phyloP scores from a whole-genome alignment of 257 asterid genomes.

The Solanum habrochaites region DNA sequence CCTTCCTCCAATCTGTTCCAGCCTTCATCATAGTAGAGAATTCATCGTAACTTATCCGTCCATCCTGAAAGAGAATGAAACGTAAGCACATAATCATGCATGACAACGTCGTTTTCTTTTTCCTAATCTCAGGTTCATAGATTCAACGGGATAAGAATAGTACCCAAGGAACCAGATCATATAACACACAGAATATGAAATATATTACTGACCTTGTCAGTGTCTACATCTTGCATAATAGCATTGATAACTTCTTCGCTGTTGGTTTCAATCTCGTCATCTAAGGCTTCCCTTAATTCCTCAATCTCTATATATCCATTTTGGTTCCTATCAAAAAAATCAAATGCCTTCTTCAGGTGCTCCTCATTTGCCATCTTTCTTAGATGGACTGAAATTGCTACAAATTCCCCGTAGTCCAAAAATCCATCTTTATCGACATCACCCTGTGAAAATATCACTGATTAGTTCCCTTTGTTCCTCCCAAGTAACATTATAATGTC shows the following conservation, averaged over 20 bases:
- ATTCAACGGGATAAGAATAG: neutral
- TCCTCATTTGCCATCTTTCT: conserved; percentile 58
- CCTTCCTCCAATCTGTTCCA: conserved; percentile 51
- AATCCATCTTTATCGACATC: conserved; percentile 55
- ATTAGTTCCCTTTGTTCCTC: neutral
- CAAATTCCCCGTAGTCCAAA: conserved; percentile 48
- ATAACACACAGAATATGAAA: neutral
- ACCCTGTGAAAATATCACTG: conserved; percentile 25
- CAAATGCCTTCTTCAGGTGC: conserved; percentile 47
- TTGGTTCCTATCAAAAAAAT: conserved; percentile 44
- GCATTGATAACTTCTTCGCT: conserved; percentile 52
- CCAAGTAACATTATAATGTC: neutral
- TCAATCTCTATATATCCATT: conserved; percentile 57
- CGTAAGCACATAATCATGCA: neutral
- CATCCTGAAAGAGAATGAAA: conserved; percentile 21
- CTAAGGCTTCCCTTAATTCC: conserved; percentile 46
- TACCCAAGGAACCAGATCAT: neutral
- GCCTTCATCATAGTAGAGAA: conserved; percentile 41
- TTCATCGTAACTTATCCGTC: conserved; percentile 38
- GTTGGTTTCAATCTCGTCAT: conserved; percentile 38
- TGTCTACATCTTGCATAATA: conserved; percentile 63
- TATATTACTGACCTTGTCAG: conserved; percentile 40
- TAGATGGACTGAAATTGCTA: conserved; percentile 54
- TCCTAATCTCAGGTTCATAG: neutral
- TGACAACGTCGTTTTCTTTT: neutral